These are phyloP conservation scores for Teunomyces tritomae DNA, from an alignment of 805 yeast species.

Conservation along the genomic window DNA sequence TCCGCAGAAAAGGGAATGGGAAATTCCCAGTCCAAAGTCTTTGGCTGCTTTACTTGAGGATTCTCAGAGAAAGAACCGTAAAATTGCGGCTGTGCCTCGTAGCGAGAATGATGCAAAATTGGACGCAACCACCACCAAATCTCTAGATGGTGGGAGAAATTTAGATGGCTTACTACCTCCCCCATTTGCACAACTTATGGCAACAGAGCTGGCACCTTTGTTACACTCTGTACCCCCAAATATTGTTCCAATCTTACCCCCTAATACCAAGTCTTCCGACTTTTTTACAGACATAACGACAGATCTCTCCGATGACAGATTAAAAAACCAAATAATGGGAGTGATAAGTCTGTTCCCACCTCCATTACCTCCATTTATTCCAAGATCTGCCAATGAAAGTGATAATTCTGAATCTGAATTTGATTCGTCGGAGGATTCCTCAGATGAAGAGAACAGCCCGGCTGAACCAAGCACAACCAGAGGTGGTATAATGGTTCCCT, in stretches of 20 bases:
- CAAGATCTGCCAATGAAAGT: conserved; percentile 16
- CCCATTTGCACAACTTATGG: not conserved
- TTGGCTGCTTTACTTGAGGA: conserved; percentile 11
- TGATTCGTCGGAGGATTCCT: conserved; percentile 3
- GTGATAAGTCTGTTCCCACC: conserved; percentile 35
- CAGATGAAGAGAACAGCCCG: conserved; percentile 1
- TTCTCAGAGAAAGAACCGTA: conserved; percentile 1
- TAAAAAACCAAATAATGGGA: conserved; percentile 19
- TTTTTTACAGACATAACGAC: conserved; percentile 34
- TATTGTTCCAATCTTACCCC: conserved; percentile 35
- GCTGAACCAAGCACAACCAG: not conserved
- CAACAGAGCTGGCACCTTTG: not conserved
- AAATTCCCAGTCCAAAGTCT: conserved; percentile 14
- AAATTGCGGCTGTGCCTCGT: conserved; percentile 1
- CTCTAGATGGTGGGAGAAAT: not conserved
- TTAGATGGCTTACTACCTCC: not conserved
- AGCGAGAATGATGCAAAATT: conserved; percentile 4
- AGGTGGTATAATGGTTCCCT: conserved; percentile 41
- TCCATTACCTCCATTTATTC: conserved; percentile 33
- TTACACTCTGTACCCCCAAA: conserved; percentile 36
- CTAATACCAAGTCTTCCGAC: conserved; percentile 27
- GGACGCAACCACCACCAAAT: conserved; percentile 1
- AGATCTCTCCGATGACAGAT: conserved; percentile 11
- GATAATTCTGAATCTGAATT: conserved; percentile 1
- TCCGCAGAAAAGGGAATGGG: conserved; percentile 10